Percentiles rank a stretch among this genome's conserved stretches.
Conservation (phyloP, 176 grass and related monocot genomes). For the Tuctoria greenei region DNA sequence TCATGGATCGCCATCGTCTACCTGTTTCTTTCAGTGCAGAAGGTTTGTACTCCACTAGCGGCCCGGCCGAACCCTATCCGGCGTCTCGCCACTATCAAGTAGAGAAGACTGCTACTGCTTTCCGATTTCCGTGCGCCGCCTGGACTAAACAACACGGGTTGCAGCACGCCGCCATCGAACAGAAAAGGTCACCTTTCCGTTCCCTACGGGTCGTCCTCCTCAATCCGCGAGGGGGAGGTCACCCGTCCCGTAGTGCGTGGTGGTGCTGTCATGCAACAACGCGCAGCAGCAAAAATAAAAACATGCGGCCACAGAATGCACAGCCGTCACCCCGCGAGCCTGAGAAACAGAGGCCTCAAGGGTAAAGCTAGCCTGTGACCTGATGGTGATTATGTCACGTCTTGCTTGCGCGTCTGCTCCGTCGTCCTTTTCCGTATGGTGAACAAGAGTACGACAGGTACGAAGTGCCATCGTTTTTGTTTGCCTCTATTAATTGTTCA, state of each 20-base stretch:
- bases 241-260: conserved; percentile 31
- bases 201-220: background rate
- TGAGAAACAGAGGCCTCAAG: background rate
- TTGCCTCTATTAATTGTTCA: background rate
- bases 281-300: background rate
- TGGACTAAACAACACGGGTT: conserved; percentile 6
- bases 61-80: background rate
- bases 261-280: conserved; percentile 48
- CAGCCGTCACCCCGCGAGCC: no score
- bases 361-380: background rate
- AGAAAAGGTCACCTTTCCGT: background rate
- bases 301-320: background rate
- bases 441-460: conserved; percentile 9
- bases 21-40: conserved; percentile 33
- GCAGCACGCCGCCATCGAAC: conserved; percentile 23
- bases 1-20: background rate
- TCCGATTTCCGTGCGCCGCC: conserved; percentile 5
- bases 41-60: conserved; percentile 43
- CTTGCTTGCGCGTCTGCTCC: background rate
- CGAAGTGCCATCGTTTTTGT: background rate
- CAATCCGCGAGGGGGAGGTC: background rate
- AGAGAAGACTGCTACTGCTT: background rate
- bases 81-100: background rate
- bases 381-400: background rate
- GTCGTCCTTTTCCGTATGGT: background rate